Conservation (phyloP, 108 stramenopile species). For the Nitzschia sp. region DNA sequence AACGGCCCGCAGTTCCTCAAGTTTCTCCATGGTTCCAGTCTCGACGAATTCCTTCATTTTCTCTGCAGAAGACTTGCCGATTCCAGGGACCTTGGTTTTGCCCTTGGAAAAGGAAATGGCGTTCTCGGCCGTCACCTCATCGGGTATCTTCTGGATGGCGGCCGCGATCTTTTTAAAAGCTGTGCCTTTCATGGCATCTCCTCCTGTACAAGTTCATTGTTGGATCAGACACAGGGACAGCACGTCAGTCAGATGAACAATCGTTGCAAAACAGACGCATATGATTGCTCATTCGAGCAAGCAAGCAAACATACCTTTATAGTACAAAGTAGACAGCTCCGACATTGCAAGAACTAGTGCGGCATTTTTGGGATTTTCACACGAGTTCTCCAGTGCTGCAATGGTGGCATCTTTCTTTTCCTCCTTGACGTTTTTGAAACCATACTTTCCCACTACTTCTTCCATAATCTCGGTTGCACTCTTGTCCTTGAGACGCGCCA, state of each 20-base stretch:
- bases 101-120: conserved; percentile 75
- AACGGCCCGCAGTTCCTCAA: conserved; percentile 69
- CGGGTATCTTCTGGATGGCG: conserved; percentile 56
- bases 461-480: conserved; percentile 50
- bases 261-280: too few species aligned
- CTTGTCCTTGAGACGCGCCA: conserved; percentile 45
- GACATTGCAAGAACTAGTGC: conserved; percentile 49
- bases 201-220: too few species aligned
- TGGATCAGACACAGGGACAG: too few species aligned
- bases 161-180: conserved; percentile 45
- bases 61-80: conserved; percentile 71
- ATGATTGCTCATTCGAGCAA: too few species aligned
- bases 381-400: conserved; percentile 40
- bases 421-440: conserved; percentile 52
- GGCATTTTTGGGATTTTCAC: conserved; percentile 62
- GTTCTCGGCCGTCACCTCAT: conserved; percentile 73
- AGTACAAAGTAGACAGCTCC: conserved; percentile 50
- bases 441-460: conserved; percentile 61
- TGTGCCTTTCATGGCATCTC: too few species aligned
- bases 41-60: conserved; percentile 70
- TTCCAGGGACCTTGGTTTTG: conserved; percentile 73
- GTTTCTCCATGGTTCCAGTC: conserved; percentile 75
- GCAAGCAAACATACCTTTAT: conserved; percentile 12
- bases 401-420: conserved; percentile 42
- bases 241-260: too few species aligned